Base-by-base conservation (phyloP, 2,329 filamentous ascomycete species). In the Orbilia brochopaga region DNA sequence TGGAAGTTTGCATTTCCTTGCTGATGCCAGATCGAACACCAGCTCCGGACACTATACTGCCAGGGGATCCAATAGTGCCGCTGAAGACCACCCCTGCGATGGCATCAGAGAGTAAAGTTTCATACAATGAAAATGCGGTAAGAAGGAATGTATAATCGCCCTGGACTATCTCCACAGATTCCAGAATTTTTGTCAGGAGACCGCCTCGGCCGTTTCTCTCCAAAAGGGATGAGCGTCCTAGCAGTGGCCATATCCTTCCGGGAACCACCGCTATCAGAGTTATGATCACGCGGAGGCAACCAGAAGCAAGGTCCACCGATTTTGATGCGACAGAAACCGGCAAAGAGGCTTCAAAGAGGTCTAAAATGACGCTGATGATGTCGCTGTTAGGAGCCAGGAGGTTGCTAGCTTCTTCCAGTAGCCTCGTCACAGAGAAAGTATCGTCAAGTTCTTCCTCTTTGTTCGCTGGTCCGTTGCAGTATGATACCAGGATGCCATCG, bases 181-280 rank as follows among this genome's bases (percentile, higher is more conserved):
- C 90, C 1, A 95, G 85, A 57, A 97, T 87, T 55, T 87, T 87
- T 42, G 88, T 86, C 72, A 99, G 84, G 72, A 89, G 88, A 10
- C 91, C 90, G 13, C 88, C 88, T 73, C 88, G 88, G 8, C 90
- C 88, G 75, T 91, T 88, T 4, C 87, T 85, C 75, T 90, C 89
- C 51, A 99, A 83, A 17, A 99, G 82, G 73, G 88, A 87, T 78
- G 91, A 95, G 65, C 91, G 87, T 2, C 88, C 87, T 76, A 99
- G 84, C 78, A 93, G 90, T 2, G 93, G 92, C 92, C 94, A 97
- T 4, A 96, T 87, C 69, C 92, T 85, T 64, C 89, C 90, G 0
- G 94, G 93, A 57, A 89, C 86, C n/a, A 89, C 76, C 8, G 84
- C 83, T 24, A 94, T 80, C 17, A 95, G 81, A 1, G 88, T 86